A percentile compares a stretch with the other conserved stretches of the same genome.
Conservation (phyloP, 1,139 yeast genomes). For the Pichia sp. region DNA sequence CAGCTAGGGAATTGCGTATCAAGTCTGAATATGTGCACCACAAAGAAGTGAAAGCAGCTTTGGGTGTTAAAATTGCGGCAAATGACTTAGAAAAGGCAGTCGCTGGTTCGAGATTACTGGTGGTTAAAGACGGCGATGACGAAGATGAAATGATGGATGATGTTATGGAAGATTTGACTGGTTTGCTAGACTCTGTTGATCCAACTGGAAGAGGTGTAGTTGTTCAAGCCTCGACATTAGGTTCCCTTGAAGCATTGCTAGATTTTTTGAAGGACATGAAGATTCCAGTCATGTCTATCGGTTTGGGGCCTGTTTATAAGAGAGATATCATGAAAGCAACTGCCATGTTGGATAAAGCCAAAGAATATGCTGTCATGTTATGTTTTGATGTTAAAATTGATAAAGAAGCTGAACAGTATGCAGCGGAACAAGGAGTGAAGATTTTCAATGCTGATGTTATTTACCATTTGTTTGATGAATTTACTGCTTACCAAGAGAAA, state of each 20-base stretch:
- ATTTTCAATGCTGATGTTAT: conserved; percentile 95
- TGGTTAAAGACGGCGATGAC: conserved; percentile 95
- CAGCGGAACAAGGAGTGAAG: conserved; percentile 85
- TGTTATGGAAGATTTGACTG: conserved; percentile 97
- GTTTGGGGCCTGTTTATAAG: conserved; percentile 95
- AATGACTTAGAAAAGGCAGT: conserved; percentile 97
- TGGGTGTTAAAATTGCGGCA: conserved; percentile 98
- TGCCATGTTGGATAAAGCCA: conserved; percentile 94
- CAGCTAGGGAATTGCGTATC: conserved; percentile 90
- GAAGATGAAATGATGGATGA: conserved; percentile 98
- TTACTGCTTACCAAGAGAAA: conserved; percentile 86
- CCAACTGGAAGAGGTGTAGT: conserved; percentile 94
- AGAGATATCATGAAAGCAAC: conserved; percentile 98
- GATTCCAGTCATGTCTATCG: conserved; percentile 98
- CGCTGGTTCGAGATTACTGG: conserved; percentile 94
- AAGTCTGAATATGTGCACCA: conserved; percentile 93
- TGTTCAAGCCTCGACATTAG: conserved; percentile 97
- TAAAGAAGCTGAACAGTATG: conserved; percentile 97
- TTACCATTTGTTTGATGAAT: conserved; percentile 92
- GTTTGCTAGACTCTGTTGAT: conserved; percentile 90
- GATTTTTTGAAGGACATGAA: conserved; percentile 98
- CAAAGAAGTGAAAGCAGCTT: conserved; percentile 97
- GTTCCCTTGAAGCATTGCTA: conserved; percentile 93
- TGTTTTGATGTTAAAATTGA: conserved; percentile 97
- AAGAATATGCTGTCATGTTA: conserved; percentile 92